Conservation (phyloP, 208 protist genomes). For the Blechomonas ayalai region DNA sequence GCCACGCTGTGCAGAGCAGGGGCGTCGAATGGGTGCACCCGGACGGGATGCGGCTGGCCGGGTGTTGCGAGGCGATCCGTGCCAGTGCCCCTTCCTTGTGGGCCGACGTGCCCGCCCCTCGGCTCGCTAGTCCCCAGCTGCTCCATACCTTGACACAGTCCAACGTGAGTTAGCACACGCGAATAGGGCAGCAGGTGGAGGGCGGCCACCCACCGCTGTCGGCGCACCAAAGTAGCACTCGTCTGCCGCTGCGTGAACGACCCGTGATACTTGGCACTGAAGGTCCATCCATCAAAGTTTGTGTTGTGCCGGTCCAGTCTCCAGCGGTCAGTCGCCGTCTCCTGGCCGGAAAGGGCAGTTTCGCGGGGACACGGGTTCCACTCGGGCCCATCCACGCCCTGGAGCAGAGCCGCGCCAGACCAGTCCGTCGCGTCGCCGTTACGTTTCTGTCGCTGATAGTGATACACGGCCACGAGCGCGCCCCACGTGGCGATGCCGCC, state of each 20-base stretch:
- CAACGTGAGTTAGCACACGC: slow-evolving; percentile 28
- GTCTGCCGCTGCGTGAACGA: slow-evolving; percentile 35
- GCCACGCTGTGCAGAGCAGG: no score
- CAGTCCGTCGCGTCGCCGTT: slow-evolving; percentile 9
- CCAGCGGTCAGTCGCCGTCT: slow-evolving; percentile 33
- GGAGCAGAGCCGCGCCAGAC: slow-evolving; percentile 25
- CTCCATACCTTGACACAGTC: slow-evolving; percentile 38
- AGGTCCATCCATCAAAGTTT: slow-evolving; percentile 75
- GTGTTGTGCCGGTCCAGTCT: slow-evolving; percentile 53
- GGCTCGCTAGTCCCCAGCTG: no score
- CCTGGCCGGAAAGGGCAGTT: slow-evolving; percentile 20
- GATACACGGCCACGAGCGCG: slow-evolving; percentile 48
- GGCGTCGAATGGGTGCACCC: no score
- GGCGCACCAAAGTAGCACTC: slow-evolving; percentile 31
- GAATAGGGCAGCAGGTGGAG: slow-evolving; percentile 42
- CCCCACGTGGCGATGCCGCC: slow-evolving; percentile 65
- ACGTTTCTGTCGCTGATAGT: slow-evolving; percentile 50
- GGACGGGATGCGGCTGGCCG: no score
- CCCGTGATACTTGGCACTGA: slow-evolving; percentile 65
- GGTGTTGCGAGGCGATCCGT: no score
- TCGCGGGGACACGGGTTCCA: slow-evolving; percentile 64
- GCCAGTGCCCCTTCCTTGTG: no score
- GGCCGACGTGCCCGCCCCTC: no score
- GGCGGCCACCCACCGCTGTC: slow-evolving; percentile 61
- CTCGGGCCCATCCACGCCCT: slow-evolving; percentile 44